Conservation (phyloP, 2,329 filamentous ascomycete species). For the Cercospora sesami region DNA sequence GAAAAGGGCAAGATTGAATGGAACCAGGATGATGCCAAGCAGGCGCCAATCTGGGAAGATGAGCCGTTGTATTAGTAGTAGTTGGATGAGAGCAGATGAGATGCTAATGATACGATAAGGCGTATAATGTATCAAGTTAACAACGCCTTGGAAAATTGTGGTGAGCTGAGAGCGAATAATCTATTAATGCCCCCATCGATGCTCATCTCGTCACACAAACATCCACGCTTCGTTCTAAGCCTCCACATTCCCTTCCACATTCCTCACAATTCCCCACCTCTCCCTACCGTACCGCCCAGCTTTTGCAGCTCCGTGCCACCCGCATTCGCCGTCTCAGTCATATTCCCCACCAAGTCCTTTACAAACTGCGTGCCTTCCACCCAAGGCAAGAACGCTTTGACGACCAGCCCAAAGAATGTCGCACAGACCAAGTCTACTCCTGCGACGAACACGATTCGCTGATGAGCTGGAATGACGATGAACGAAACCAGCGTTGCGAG, state of each 20-base stretch:
- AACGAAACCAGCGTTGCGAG: constrained; percentile 16
- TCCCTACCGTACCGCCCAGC: neutral
- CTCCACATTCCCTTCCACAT: no score
- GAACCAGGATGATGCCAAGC: constrained; percentile 41
- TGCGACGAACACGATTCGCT: constrained; percentile 20
- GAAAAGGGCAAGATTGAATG: constrained; percentile 49
- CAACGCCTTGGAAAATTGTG: neutral
- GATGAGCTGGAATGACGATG: constrained; percentile 23
- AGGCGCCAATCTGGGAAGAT: constrained; percentile 40
- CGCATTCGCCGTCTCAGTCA: constrained; percentile 2
- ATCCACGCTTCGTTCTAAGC: neutral
- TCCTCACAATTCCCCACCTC: neutral
- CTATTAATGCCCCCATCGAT: neutral
- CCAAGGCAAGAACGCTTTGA: constrained; percentile 20
- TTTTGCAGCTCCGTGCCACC: neutral
- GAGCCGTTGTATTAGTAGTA: constrained; percentile 40
- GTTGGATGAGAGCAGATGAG: neutral
- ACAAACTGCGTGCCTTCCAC: constrained; percentile 15
- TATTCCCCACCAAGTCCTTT: constrained; percentile 11
- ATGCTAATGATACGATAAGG: neutral
- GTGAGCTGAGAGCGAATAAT: neutral
- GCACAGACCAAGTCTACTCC: constrained; percentile 8
- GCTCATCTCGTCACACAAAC: neutral
- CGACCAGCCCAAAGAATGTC: constrained; percentile 16
- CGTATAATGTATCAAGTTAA: neutral